These are phyloP conservation scores for Colletotrichum tropicale DNA, from an alignment of 2,329 filamentous ascomycete species.

Conservation along the genomic window DNA sequence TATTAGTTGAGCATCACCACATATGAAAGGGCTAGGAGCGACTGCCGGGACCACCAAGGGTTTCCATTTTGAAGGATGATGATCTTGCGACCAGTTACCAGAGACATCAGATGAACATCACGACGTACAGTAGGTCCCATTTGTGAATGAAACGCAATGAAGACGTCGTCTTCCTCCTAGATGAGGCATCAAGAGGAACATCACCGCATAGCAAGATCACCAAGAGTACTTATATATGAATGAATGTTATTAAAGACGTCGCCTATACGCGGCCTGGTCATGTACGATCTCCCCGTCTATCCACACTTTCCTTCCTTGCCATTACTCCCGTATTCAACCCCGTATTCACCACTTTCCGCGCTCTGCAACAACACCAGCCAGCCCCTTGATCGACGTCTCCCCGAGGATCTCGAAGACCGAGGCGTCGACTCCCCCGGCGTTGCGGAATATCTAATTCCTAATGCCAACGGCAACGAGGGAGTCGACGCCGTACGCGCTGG, in stretches of 20 bases:
- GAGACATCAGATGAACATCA: neutral
- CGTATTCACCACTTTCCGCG: constrained; percentile 1
- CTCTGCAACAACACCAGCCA: neutral
- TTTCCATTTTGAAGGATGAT: neutral
- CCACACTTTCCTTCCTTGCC: neutral
- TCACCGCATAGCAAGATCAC: neutral
- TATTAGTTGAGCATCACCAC: rapidly evolving
- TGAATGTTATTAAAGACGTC: neutral
- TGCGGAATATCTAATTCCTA: constrained; percentile 19
- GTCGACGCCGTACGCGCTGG: constrained; percentile 55
- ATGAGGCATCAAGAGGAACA: neutral
- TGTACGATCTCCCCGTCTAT: neutral
- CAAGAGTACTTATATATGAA: neutral
- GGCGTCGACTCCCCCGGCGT: constrained; percentile 16
- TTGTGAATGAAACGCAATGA: neutral
- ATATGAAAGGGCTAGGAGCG: neutral
- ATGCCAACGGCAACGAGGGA: constrained; percentile 52
- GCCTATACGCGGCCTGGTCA: neutral
- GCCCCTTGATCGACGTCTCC: constrained; percentile 4
- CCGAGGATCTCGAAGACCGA: constrained; percentile 19
- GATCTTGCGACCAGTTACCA: neutral
- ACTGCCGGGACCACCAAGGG: too few relatives aligned
- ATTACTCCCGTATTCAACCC: neutral
- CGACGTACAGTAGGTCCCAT: neutral
- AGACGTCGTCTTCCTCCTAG: neutral